Evolutionary conservation across 148 eudicot genomes (phyloP).

Genomic region (Rhododendron ovatum): DNA sequence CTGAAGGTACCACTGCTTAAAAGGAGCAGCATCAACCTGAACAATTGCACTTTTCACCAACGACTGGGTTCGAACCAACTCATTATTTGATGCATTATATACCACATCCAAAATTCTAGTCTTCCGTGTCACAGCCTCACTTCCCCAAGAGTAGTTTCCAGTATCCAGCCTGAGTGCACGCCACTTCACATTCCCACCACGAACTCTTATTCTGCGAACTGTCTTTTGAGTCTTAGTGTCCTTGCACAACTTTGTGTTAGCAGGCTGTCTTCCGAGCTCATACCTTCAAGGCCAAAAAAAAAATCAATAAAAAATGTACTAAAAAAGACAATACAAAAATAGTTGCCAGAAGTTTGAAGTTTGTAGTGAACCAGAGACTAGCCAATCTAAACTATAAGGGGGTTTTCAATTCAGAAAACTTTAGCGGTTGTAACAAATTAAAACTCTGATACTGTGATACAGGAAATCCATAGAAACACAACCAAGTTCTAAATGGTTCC

Average conservation of each 20-base stretch:
- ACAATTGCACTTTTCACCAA: slow-evolving; percentile 58
- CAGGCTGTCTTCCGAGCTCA: slow-evolving; percentile 92
- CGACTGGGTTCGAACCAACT: slow-evolving; percentile 58
- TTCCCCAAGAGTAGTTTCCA: slow-evolving; percentile 59
- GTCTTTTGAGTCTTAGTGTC: slow-evolving; percentile 25
- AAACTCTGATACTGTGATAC: background rate
- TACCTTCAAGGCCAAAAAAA: slow-evolving; percentile 38
- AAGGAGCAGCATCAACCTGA: slow-evolving; percentile 64
- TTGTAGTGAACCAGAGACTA: background rate
- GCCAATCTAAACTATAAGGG: background rate
- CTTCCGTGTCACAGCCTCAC: slow-evolving; percentile 48
- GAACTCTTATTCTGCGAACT: slow-evolving; percentile 43
- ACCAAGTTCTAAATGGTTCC: background rate
- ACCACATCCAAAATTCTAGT: slow-evolving; percentile 50
- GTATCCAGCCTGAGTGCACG: slow-evolving; percentile 54
- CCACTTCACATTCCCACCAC: slow-evolving; percentile 64
- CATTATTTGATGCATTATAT: slow-evolving; percentile 54
- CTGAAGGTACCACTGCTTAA: slow-evolving; percentile 60
- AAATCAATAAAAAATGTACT: background rate
- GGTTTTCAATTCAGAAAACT: background rate
- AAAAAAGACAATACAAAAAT: background rate
- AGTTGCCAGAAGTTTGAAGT: background rate
- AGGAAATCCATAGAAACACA: background rate
- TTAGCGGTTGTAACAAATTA: background rate
- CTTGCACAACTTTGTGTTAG: slow-evolving; percentile 62